phyloP scores from a whole-genome alignment of 805 yeast genomes.

The Teunomyces atbi region DNA sequence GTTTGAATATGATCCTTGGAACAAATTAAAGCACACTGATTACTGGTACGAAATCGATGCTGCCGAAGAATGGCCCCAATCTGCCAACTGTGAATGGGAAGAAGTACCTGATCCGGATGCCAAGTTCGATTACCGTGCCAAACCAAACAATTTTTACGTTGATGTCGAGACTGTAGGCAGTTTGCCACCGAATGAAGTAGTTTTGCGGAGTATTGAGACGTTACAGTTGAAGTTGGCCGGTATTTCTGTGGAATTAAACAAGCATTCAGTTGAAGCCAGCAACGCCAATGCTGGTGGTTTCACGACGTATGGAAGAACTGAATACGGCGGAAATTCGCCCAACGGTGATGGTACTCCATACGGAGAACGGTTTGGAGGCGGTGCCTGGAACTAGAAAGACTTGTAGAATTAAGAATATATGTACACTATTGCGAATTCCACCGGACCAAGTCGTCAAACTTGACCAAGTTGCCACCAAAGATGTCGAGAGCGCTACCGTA shows the following conservation, averaged over 20 bases:
- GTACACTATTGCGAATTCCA: constrained; percentile 54
- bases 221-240: constrained; percentile 89
- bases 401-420: not conserved
- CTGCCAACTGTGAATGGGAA: constrained; percentile 90
- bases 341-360: constrained; percentile 30
- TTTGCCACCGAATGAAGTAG: constrained; percentile 85
- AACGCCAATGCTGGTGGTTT: constrained; percentile 46
- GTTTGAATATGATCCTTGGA: constrained; percentile 99
- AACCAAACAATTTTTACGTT: constrained; percentile 77
- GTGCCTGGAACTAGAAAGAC: constrained; percentile 8
- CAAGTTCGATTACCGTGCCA: constrained; percentile 78
- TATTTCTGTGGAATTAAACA: constrained; percentile 65
- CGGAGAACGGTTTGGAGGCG: constrained; percentile 16
- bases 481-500: constrained; percentile 92
- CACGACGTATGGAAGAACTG: constrained; percentile 44
- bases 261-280: constrained; percentile 42
- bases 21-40: constrained; percentile 92
- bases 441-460: constrained; percentile 65
- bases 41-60: constrained; percentile 93
- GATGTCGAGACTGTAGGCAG: constrained; percentile 93
- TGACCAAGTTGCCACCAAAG: constrained; percentile 85
- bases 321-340: constrained; percentile 22
- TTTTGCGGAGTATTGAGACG: constrained; percentile 77
- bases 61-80: constrained; percentile 89
- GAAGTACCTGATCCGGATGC: constrained; percentile 91